These are phyloP conservation scores for Pythium scleroteichum DNA, from an alignment of 352 stramenopile genomes.

Conservation along the genomic window DNA sequence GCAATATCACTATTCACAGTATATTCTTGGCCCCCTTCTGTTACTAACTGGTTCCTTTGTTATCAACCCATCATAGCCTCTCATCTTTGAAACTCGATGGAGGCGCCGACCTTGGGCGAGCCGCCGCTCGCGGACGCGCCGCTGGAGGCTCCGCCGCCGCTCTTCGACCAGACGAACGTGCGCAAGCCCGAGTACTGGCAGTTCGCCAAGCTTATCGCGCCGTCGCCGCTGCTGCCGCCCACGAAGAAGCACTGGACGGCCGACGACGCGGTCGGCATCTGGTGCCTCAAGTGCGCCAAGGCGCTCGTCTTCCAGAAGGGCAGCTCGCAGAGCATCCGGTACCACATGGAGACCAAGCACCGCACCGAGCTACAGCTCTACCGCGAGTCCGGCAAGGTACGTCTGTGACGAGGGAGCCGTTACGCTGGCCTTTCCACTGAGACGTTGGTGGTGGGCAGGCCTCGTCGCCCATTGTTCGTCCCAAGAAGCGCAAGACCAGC, in stretches of 20 bases:
- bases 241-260: slow-evolving; percentile 49
- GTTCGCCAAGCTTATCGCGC: slow-evolving; percentile 42
- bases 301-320: slow-evolving; percentile 46
- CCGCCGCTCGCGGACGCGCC: not conserved
- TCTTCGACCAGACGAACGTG: slow-evolving; percentile 49
- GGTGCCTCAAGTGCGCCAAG: slow-evolving; percentile 41
- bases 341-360: slow-evolving; percentile 66
- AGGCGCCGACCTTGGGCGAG: too few species aligned
- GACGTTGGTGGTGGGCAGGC: too few species aligned
- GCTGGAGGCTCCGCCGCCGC: slow-evolving; percentile 28
- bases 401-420: too few species aligned
- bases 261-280: slow-evolving; percentile 50
- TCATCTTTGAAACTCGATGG: too few species aligned
- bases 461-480: not conserved
- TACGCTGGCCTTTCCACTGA: too few species aligned
- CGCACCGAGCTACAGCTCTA: slow-evolving; percentile 33
- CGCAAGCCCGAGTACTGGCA: slow-evolving; percentile 64
- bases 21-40: too few species aligned
- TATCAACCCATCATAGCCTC: too few species aligned
- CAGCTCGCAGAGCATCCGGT: slow-evolving; percentile 56
- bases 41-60: too few species aligned
- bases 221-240: slow-evolving; percentile 25
- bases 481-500: slow-evolving; percentile 33
- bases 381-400: slow-evolving; percentile 25
- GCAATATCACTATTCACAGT: too few species aligned